Percentiles rank a stretch among this genome's conserved stretches.
phyloP scores from a whole-genome alignment of 352 stramenopile genomes.

The Pythium sukuiense region DNA sequence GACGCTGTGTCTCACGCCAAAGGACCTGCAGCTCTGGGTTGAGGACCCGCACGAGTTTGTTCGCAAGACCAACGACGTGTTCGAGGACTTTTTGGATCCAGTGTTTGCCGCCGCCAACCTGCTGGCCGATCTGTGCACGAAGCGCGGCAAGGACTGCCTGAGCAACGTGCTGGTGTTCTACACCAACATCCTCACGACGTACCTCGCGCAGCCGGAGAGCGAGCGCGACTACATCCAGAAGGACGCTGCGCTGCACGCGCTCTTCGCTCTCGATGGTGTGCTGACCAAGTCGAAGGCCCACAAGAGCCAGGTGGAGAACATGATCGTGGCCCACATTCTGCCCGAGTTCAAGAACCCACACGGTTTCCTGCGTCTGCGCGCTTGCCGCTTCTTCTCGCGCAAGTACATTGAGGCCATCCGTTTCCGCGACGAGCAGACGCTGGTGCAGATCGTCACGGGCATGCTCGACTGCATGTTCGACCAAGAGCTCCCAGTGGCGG shows the following conservation, averaged over 20 bases:
- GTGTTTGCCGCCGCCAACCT: slow-evolving; percentile 93
- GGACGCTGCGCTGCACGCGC: slow-evolving; percentile 92
- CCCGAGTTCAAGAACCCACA: slow-evolving; percentile 95
- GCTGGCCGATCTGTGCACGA: slow-evolving; percentile 94
- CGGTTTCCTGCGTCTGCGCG: slow-evolving; percentile 93
- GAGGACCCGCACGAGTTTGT: slow-evolving; percentile 98
- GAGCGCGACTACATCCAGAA: slow-evolving; percentile 96
- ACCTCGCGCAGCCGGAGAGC: slow-evolving; percentile 60
- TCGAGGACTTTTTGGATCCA: slow-evolving; percentile 96
- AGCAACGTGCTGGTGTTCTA: slow-evolving; percentile 90
- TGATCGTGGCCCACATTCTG: slow-evolving; percentile 95
- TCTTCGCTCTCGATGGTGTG: slow-evolving; percentile 92
- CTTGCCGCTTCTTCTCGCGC: slow-evolving; percentile 96
- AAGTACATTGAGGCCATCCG: slow-evolving; percentile 92
- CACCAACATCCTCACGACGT: slow-evolving; percentile 93
- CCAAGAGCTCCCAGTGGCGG: slow-evolving; percentile 95
- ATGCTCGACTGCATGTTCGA: slow-evolving; percentile 92
- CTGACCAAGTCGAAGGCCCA: slow-evolving; percentile 94
- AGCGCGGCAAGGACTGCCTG: slow-evolving; percentile 94
- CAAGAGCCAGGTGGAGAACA: slow-evolving; percentile 90
- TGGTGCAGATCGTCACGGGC: slow-evolving; percentile 75
- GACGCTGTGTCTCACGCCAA: slow-evolving; percentile 91
- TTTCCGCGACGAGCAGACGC: slow-evolving; percentile 91
- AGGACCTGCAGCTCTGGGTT: slow-evolving; percentile 95
- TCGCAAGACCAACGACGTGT: slow-evolving; percentile 96